These are phyloP conservation scores for Talaromyces albobiverticillius DNA, from an alignment of 2,329 filamentous ascomycete species.

Conservation along the genomic window DNA sequence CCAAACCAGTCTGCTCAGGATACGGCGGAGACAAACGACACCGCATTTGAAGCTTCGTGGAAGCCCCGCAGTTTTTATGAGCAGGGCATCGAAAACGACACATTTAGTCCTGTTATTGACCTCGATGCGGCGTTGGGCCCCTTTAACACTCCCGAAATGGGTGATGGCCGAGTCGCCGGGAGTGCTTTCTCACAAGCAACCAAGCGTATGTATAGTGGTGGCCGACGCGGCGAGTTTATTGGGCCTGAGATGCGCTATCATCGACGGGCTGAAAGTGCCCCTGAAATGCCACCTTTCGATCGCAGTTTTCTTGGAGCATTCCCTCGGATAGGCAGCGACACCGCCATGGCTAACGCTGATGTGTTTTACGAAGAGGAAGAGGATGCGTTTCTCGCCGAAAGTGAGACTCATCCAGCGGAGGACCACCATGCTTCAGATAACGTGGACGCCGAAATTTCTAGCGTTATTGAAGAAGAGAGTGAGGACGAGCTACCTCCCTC, in stretches of 20 bases:
- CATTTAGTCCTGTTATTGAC: conserved; percentile 80
- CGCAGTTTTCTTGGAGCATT: conserved; percentile 35
- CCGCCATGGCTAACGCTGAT: conserved; percentile 41
- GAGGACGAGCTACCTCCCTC: conserved; percentile 11
- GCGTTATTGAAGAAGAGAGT: conserved; percentile 11
- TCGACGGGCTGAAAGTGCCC: conserved; percentile 49
- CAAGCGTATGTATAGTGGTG: conserved; percentile 49
- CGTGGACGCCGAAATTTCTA: background rate
- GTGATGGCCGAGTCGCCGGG: conserved; percentile 27
- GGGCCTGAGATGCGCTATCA: conserved; percentile 50
- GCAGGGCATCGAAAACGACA: conserved; percentile 56
- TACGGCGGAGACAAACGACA: conserved; percentile 9
- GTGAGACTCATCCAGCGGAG: conserved; percentile 20
- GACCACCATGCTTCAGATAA: background rate
- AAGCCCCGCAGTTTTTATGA: conserved; percentile 45
- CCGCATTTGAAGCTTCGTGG: conserved; percentile 37
- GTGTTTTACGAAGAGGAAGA: conserved; percentile 53
- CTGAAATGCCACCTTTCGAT: conserved; percentile 48
- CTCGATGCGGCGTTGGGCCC: conserved; percentile 89
- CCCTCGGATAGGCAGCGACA: conserved; percentile 36
- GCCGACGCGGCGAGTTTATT: conserved; percentile 44
- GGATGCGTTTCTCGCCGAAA: conserved; percentile 44
- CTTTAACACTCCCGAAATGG: conserved; percentile 68
- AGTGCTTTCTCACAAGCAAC: conserved; percentile 40
- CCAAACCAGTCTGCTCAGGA: conserved; percentile 18